Conservation (phyloP, 495 filamentous ascomycete genomes). For the Penicillium soppii region DNA sequence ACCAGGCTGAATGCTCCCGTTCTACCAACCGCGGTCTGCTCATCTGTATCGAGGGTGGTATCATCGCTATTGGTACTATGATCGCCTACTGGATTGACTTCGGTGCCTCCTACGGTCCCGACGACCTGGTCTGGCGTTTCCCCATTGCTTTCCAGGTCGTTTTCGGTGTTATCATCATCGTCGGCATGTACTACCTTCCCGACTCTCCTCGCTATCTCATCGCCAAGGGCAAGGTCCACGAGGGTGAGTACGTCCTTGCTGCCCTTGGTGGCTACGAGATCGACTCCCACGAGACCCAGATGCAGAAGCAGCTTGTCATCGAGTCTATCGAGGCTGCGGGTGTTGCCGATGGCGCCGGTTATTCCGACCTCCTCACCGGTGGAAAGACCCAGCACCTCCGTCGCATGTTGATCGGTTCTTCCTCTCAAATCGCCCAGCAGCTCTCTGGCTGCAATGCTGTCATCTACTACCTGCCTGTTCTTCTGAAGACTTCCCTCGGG, state of each 20-base stretch:
- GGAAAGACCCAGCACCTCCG: conserved; percentile 47
- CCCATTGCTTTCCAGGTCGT: conserved; percentile 81
- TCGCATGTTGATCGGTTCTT: conserved; percentile 51
- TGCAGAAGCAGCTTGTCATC: conserved; percentile 66
- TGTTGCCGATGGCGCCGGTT: conserved; percentile 33
- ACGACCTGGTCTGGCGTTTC: conserved; percentile 71
- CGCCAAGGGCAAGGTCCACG: conserved; percentile 62
- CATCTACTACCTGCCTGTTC: conserved; percentile 82
- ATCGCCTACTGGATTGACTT: conserved; percentile 89
- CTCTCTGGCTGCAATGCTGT: conserved; percentile 76
- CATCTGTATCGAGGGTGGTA: conserved; percentile 81
- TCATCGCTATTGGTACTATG: conserved; percentile 72
- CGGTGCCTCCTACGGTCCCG: conserved; percentile 66
- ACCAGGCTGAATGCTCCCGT: conserved; percentile 75
- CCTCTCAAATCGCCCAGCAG: conserved; percentile 80
- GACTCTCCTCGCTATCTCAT: conserved; percentile 79
- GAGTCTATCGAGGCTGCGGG: conserved; percentile 68
- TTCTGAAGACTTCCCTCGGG: conserved; percentile 68
- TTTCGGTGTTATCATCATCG: conserved; percentile 65
- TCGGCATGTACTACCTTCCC: conserved; percentile 65
- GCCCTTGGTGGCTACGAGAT: conserved; percentile 62
- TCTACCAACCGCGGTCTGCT: conserved; percentile 76
- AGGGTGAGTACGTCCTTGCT: conserved; percentile 67
- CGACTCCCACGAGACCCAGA: conserved; percentile 55
- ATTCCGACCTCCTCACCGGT: conserved; percentile 41